These are phyloP conservation scores for Carex cristatella DNA, from an alignment of 176 grass and related monocot species.

Conservation along the genomic window DNA sequence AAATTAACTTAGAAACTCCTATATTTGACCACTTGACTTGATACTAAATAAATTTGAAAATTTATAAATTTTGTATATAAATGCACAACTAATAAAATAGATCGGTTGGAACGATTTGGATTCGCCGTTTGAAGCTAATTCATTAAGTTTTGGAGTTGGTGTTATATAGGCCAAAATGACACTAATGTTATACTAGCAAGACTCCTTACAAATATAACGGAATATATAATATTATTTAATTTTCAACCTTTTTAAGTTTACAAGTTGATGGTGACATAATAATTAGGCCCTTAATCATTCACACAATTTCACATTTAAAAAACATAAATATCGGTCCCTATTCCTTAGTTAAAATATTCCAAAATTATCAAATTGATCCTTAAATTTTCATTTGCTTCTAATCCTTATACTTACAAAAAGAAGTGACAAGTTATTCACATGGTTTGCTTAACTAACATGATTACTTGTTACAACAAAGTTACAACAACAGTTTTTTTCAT, in stretches of 20 bases:
- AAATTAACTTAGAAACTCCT: too few species aligned
- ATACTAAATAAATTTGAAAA: too few species aligned
- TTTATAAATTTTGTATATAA: too few species aligned
- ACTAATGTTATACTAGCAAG: too few species aligned
- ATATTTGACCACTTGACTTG: too few species aligned
- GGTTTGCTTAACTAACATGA: background rate
- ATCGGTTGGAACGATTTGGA: too few species aligned
- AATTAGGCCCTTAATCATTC: background rate
- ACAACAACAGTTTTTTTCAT: too few species aligned
- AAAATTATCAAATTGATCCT: background rate
- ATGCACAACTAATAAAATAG: too few species aligned
- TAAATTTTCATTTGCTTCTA: background rate
- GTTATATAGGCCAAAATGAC: too few species aligned
- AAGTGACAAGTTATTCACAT: background rate
- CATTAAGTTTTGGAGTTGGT: too few species aligned
- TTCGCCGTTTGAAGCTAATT: too few species aligned
- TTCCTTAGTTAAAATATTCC: background rate
- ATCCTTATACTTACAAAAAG: background rate
- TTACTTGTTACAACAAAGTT: background rate
- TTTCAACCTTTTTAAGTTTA: background rate
- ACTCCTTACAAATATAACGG: background rate
- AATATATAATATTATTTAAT: background rate
- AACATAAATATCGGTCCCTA: background rate
- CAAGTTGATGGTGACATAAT: background rate
- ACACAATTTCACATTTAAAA: background rate